Evolutionary conservation across 176 grass and related monocot genomes (phyloP).

Genomic region (Musa schizocarpa): DNA sequence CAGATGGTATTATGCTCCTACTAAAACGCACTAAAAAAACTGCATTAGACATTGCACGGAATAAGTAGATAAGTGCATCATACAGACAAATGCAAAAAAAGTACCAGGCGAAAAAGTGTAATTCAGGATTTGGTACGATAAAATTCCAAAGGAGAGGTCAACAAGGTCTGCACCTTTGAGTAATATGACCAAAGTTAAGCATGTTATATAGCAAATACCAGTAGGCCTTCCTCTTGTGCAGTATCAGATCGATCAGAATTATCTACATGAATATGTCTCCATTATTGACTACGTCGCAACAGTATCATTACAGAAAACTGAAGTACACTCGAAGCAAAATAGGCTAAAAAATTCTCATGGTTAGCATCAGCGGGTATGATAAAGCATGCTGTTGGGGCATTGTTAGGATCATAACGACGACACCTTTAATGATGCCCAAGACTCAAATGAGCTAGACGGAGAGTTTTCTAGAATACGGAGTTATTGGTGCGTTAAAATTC

Average conservation of each 20-base stretch:
- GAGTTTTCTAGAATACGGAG: too few relatives aligned
- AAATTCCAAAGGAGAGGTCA: neutral
- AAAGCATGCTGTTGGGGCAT: neutral
- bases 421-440: too few relatives aligned
- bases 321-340: too few relatives aligned
- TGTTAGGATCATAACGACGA: neutral
- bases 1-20: neutral
- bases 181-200: slow-evolving; percentile 41
- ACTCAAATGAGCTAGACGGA: too few relatives aligned
- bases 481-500: too few relatives aligned
- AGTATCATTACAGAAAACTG: neutral
- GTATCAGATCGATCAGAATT: slow-evolving; percentile 88
- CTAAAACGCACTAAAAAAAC: neutral
- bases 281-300: neutral
- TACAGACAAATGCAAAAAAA: neutral
- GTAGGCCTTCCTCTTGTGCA: slow-evolving; percentile 84
- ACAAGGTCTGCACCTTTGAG: slow-evolving; percentile 35
- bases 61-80: neutral
- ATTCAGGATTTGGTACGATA: neutral
- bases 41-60: neutral
- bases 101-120: neutral
- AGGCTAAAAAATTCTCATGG: neutral
- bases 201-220: slow-evolving; percentile 79
- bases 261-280: slow-evolving; percentile 33
- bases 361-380: neutral